A percentile compares a stretch with the other conserved stretches of the same genome.
Conservation (phyloP, 148 eudicot genomes). For the Vaccinium myrtillus region DNA sequence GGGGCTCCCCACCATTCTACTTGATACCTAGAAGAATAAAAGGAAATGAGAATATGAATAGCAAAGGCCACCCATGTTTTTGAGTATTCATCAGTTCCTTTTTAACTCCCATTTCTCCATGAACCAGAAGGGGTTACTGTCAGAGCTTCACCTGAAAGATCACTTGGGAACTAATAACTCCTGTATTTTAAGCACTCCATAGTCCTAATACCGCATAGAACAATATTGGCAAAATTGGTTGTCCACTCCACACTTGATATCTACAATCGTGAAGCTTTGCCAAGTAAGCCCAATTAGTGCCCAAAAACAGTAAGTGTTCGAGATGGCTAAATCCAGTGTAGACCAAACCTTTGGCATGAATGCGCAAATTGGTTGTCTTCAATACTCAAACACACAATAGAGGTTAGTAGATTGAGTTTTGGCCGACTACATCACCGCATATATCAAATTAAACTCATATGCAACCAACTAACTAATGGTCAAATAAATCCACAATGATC, state of each 20-base stretch:
- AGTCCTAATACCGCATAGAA: neutral
- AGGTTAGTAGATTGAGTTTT: neutral
- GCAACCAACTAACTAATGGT: neutral
- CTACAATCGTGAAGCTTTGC: neutral
- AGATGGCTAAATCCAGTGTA: neutral
- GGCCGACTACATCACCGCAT: neutral
- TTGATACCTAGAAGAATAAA: neutral
- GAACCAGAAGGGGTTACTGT: neutral
- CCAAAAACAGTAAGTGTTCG: neutral
- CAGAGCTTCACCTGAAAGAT: neutral
- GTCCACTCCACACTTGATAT: neutral
- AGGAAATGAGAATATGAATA: neutral
- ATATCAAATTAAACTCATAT: neutral
- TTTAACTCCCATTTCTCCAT: neutral
- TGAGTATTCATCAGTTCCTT: neutral
- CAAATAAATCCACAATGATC: neutral
- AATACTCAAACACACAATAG: neutral
- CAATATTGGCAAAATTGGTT: neutral
- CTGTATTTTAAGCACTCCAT: neutral
- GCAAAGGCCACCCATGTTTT: neutral
- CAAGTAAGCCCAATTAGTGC: neutral
- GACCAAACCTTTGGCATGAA: neutral
- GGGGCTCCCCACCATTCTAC: neutral
- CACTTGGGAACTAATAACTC: neutral
- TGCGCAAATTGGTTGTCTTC: neutral